Evolutionary conservation across 352 stramenopile genomes (phyloP).

Genomic region (Phytophthora podocarpi): DNA sequence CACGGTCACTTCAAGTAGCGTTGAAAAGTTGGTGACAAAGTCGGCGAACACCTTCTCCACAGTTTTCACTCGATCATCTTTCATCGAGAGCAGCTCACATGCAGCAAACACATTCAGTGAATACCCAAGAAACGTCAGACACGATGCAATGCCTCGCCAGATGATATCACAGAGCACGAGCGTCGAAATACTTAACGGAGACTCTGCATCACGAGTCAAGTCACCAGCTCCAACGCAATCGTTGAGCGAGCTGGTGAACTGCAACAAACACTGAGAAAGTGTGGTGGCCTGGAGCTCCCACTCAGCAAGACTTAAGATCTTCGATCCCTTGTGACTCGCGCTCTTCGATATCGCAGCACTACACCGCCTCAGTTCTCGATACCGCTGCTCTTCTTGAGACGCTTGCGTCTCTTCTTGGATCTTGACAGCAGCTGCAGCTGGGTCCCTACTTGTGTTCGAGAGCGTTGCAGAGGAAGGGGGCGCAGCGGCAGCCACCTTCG

Average conservation of each 20-base stretch:
- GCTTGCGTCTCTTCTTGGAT: not conserved
- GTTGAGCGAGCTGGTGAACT: slow-evolving; percentile 15
- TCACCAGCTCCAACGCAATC: slow-evolving; percentile 11
- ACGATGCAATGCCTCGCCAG: slow-evolving; percentile 35
- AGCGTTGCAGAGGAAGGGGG: not conserved
- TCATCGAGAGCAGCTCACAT: slow-evolving; percentile 19
- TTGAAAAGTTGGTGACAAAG: slow-evolving; percentile 5
- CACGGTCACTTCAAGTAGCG: slow-evolving; percentile 14
- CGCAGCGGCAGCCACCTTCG: not conserved
- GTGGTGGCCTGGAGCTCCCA: slow-evolving; percentile 20
- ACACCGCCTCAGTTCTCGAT: slow-evolving; percentile 22
- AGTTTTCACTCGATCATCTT: slow-evolving; percentile 2
- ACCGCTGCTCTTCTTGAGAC: not conserved
- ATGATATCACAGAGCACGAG: slow-evolving; percentile 43
- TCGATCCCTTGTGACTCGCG: not conserved
- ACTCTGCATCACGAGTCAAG: not conserved
- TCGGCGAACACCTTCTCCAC: slow-evolving; percentile 11
- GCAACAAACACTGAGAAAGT: slow-evolving; percentile 12
- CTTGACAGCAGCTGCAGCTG: not conserved
- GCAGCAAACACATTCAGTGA: slow-evolving; percentile 22
- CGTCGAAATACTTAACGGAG: slow-evolving; percentile 3
- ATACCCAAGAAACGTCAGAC: slow-evolving; percentile 21
- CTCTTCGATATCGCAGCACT: slow-evolving; percentile 21
- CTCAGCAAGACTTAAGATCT: slow-evolving; percentile 5
- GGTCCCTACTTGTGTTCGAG: not conserved